Conservation (phyloP, 2,329 filamentous ascomycete species). For the Leptographium galeiforme region DNA sequence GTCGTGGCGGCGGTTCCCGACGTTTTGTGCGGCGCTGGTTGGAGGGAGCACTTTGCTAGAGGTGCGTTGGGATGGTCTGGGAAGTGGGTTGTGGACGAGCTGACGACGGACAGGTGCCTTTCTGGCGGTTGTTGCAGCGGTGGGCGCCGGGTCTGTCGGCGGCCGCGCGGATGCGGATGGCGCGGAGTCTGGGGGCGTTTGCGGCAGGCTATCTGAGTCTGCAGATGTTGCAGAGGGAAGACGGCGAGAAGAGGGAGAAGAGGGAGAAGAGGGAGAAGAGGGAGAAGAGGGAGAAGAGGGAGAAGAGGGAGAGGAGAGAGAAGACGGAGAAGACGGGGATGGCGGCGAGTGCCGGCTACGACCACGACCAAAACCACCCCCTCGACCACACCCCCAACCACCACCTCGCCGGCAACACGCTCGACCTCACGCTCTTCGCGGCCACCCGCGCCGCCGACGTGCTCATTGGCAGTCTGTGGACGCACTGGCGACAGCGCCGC, state of each 20-base stretch:
- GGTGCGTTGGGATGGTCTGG: too few species aligned
- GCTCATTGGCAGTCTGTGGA: slow-evolving; percentile 52
- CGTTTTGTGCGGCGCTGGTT: slow-evolving; percentile 47
- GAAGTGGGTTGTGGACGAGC: too few species aligned
- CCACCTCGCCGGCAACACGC: slow-evolving; percentile 50
- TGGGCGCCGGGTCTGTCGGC: slow-evolving; percentile 15
- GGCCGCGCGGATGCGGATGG: slow-evolving; percentile 27
- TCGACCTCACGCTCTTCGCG: slow-evolving; percentile 74
- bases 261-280: not conserved
- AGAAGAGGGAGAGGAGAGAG: too few species aligned
- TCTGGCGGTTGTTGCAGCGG: slow-evolving; percentile 16
- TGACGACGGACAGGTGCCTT: slow-evolving; percentile 13
- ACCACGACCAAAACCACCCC: not conserved
- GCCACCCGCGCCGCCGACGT: slow-evolving; percentile 60
- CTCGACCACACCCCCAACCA: too few species aligned
- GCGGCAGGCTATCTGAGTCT: slow-evolving; percentile 44
- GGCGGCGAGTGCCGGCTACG: too few species aligned
- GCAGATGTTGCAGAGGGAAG: slow-evolving; percentile 32
- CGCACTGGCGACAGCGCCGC: slow-evolving; percentile 30
- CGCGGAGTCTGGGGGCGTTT: slow-evolving; percentile 44
- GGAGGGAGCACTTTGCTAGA: slow-evolving; percentile 49
- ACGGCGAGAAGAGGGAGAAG: not conserved
- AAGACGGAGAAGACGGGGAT: too few species aligned
- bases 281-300: too few species aligned
- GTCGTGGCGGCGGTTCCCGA: slow-evolving; percentile 42